Percentiles rank a stretch among this genome's conserved stretches.
Conservation (phyloP, 352 stramenopile species). For the Phytophthora pseudosyringae region DNA sequence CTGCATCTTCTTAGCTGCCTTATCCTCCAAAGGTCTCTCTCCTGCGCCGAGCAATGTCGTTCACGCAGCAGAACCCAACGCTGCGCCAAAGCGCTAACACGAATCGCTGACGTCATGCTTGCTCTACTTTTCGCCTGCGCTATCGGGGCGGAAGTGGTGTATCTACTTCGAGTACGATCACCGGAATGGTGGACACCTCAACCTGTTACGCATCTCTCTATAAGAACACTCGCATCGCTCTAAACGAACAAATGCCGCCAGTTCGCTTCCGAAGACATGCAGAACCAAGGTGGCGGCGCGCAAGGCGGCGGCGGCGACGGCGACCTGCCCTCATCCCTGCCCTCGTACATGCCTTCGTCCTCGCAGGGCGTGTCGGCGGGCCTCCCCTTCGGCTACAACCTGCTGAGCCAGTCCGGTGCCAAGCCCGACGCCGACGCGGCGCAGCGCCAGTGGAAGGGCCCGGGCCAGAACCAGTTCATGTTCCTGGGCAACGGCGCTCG, state of each 20-base stretch:
- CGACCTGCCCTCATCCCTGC: constrained; percentile 76
- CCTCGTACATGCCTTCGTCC: constrained; percentile 69
- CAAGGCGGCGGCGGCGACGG: constrained; percentile 38
- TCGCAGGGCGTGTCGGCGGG: constrained; percentile 15
- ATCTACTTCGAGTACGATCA: too few relatives aligned
- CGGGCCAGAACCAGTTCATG: constrained; percentile 54
- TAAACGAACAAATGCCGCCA: not conserved
- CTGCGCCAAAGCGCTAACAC: too few relatives aligned
- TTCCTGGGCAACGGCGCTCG: constrained; percentile 40
- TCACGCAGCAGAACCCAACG: too few relatives aligned
- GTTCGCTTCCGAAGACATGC: constrained; percentile 19
- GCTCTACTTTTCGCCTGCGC: too few relatives aligned
- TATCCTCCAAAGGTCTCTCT: too few relatives aligned
- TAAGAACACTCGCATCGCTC: too few relatives aligned
- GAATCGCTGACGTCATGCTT: too few relatives aligned
- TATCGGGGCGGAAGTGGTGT: too few relatives aligned
- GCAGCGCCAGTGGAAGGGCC: constrained; percentile 68
- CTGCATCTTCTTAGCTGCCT: too few relatives aligned
- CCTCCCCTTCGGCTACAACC: constrained; percentile 45
- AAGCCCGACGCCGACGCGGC: constrained; percentile 36
- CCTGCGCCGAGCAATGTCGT: too few relatives aligned
- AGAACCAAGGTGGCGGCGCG: constrained; percentile 25
- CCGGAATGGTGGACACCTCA: too few relatives aligned
- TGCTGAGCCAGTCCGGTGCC: constrained; percentile 32
- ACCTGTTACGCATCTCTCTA: too few relatives aligned